phyloP scores from a whole-genome alignment of 73 alveolate species.

The Symbiodinium pilosum region DNA sequence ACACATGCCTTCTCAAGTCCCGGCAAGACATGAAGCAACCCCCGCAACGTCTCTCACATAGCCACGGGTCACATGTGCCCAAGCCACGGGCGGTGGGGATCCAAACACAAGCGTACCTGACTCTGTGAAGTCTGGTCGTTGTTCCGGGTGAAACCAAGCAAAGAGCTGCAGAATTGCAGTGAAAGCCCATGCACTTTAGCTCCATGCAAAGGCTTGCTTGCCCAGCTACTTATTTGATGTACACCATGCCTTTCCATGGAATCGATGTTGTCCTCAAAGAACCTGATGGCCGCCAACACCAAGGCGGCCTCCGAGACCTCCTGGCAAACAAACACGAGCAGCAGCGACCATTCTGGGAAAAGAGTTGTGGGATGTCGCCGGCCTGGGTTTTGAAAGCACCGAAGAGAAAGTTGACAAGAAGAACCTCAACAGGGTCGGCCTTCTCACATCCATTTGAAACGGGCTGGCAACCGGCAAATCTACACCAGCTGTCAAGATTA shows the following conservation, averaged over 20 bases:
- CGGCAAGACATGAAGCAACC: neutral
- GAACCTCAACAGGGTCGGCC: neutral
- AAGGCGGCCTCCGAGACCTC: conserved; percentile 22
- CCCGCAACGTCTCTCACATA: neutral
- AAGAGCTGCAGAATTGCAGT: no score
- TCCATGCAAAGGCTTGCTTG: neutral
- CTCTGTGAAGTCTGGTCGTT: neutral
- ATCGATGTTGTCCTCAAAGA: conserved; percentile 48
- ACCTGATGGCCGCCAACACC: conserved; percentile 40
- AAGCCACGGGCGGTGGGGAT: conserved; percentile 75
- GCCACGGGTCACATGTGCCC: conserved; percentile 62
- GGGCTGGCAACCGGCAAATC: no score
- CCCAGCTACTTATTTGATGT: conserved; percentile 29
- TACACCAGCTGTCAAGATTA: no score
- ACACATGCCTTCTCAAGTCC: neutral
- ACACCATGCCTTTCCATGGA: conserved; percentile 44
- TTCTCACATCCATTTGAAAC: no score
- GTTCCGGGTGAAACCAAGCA: neutral
- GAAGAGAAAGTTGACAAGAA: conserved; percentile 34
- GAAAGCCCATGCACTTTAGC: neutral
- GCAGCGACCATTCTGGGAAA: neutral
- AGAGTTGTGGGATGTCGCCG: neutral
- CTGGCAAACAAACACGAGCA: neutral
- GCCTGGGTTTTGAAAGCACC: conserved; percentile 32
- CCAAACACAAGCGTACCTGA: conserved; percentile 36